phyloP scores from a whole-genome alignment of 2,329 filamentous ascomycete species.

The Epichloe hybrida region DNA sequence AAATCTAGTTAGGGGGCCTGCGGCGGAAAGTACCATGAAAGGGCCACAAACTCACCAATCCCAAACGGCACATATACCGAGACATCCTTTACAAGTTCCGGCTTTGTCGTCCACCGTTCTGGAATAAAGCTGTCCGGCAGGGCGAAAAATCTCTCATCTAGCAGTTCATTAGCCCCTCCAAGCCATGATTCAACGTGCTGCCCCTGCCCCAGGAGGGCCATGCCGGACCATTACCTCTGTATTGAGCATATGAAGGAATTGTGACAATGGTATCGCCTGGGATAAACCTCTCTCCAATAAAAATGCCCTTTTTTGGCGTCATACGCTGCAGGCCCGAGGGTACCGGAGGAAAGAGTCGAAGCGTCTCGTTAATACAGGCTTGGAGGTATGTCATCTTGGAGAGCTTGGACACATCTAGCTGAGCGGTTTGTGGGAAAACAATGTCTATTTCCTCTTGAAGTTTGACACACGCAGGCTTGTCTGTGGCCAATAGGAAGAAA shows the following conservation, averaged over 20 bases:
- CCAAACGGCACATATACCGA: constrained; percentile 16
- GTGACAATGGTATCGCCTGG: constrained; percentile 23
- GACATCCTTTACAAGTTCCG: constrained; percentile 13
- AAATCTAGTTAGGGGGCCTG: not conserved
- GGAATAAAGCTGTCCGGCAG: constrained; percentile 17
- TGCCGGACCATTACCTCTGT: not conserved
- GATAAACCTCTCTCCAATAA: constrained; percentile 18
- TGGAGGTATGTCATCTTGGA: constrained; percentile 17
- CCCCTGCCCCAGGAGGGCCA: no score
- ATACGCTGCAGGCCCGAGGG: constrained; percentile 20
- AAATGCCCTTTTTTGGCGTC: constrained; percentile 24
- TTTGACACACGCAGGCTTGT: constrained; percentile 7
- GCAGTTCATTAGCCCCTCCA: not conserved
- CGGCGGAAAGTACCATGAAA: not conserved
- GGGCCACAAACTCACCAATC: constrained; percentile 9
- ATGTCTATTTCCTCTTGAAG: constrained; percentile 24
- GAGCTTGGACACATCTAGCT: constrained; percentile 9
- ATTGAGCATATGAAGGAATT: constrained; percentile 8
- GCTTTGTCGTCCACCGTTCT: constrained; percentile 20
- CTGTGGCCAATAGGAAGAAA: constrained; percentile 21
- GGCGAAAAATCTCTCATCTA: constrained; percentile 9
- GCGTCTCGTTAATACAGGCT: constrained; percentile 26
- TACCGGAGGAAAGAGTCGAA: constrained; percentile 25
- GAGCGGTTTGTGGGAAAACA: constrained; percentile 2
- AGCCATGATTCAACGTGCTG: not conserved